Conservation (phyloP, 2,329 filamentous ascomycete species). For the Neoscytalidium dimidiatum region DNA sequence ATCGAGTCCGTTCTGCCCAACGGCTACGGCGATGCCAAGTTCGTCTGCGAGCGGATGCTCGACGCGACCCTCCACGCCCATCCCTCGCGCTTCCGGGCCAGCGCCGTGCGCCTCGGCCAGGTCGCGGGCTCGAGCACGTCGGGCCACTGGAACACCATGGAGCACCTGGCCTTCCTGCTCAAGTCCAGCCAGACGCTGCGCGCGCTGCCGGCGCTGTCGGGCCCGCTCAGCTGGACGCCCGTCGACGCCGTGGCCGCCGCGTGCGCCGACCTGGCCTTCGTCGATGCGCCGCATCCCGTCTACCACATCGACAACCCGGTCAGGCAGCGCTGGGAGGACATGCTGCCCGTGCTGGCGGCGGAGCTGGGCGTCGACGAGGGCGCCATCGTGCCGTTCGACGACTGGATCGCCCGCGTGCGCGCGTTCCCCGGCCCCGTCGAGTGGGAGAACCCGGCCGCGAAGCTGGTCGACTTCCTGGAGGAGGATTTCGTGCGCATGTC, state of each 20-base stretch:
- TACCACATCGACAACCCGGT: conserved; percentile 52
- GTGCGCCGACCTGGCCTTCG: conserved; percentile 33
- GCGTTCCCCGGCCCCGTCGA: conserved; percentile 21
- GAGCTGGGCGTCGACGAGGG: conserved; percentile 27
- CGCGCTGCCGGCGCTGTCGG: conserved; percentile 45
- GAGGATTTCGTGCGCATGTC: conserved; percentile 45
- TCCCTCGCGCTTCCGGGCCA: conserved; percentile 45
- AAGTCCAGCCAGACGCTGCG: conserved; percentile 52
- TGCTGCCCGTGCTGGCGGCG: conserved; percentile 37
- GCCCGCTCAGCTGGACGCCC: conserved; percentile 48
- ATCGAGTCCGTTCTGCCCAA: conserved; percentile 46
- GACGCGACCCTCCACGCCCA: conserved; percentile 50
- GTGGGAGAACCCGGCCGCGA: conserved; percentile 34
- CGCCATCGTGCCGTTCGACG: conserved; percentile 40
- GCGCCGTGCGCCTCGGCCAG: conserved; percentile 52
- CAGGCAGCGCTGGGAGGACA: conserved; percentile 43
- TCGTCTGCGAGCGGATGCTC: conserved; percentile 53
- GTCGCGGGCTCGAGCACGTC: conserved; percentile 53
- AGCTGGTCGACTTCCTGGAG: conserved; percentile 37
- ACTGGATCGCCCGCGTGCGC: conserved; percentile 45
- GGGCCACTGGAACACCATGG: conserved; percentile 58
- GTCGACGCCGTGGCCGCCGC: conserved; percentile 45
- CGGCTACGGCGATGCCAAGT: conserved; percentile 58
- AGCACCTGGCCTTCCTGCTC: conserved; percentile 54
- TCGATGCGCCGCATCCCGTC: conserved; percentile 23